phyloP scores from a whole-genome alignment of 495 filamentous ascomycete genomes.

The Xylaria nigripes region DNA sequence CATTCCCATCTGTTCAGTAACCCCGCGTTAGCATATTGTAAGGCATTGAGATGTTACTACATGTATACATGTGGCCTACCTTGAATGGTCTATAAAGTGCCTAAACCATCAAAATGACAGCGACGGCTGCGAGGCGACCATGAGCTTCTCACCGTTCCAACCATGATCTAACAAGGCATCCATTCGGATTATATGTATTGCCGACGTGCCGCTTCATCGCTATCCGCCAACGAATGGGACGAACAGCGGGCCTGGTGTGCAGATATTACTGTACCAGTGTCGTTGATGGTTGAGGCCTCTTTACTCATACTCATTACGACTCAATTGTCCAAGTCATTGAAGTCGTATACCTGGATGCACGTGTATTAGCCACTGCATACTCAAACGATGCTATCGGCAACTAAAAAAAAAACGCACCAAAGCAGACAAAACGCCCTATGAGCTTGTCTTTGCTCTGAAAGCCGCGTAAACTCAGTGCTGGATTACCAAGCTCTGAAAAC shows the following conservation, averaged over 20 bases:
- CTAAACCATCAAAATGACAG: conserved; percentile 6
- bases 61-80: background rate
- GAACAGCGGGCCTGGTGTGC: background rate
- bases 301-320: conserved; percentile 8
- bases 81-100: conserved; percentile 3
- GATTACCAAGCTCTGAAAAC: background rate
- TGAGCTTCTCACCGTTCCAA: conserved; percentile 10
- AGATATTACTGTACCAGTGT: conserved; percentile 6
- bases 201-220: background rate
- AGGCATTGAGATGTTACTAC: background rate
- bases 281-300: conserved; percentile 1
- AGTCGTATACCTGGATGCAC: background rate
- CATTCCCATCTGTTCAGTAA: conserved; percentile 1
- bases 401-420: background rate
- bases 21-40: background rate
- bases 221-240: background rate
- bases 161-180: conserved; percentile 4
- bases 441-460: conserved; percentile 7
- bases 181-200: conserved; percentile 1
- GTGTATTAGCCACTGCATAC: background rate
- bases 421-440: conserved; percentile 8
- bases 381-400: background rate
- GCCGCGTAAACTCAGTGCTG: background rate
- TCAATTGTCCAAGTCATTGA: background rate
- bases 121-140: conserved; percentile 9